Evolutionary conservation across 768 basidiomycete genomes (phyloP), one percentile per base, ranked within the genome.

Genomic region (Hygrophorus russula): DNA sequence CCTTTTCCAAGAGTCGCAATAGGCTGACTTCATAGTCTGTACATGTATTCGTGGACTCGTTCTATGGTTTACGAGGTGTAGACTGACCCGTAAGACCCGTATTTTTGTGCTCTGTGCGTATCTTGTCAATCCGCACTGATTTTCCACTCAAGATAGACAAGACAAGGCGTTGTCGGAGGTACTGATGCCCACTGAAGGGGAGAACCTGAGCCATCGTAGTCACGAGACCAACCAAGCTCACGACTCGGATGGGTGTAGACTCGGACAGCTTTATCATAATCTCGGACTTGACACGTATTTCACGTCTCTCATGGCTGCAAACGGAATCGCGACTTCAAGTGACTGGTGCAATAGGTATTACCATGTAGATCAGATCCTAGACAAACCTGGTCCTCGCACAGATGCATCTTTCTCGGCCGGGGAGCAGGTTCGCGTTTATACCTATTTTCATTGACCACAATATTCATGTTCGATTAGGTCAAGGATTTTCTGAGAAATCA

Each of bases 11-110:
- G 12, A 98, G 63, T 36, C 94, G 71, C 34, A 99, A 61, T 18
- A 97, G 70, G 55, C 86, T 92, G 38, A 94, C 78, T 67, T 99
- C 96, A 61, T 82, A 94, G 60, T 98, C 93, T 89, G 53, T 8
- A 20, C 35, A 29, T 31, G 24, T 33, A 37, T 15, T 13, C 28
- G 40, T 46, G n/a, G 41, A 46, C 27, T 15, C 7, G 33, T 41
- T 17, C 27, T 20, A 27, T 42, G 36, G 24, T 29, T 14, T 18
- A 39, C 8, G 27, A 33, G 18, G 4, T 31, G 7, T 36, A 41
- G 34, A 47, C n/a, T 32, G 45, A 90, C 89, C 90, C 74, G 80
- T 68, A n/a, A 99, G 64, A 59, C 96, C 96, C 18, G 94, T 93
- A 59, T 98, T 85, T 54, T 91, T 91, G 63, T 97, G 92, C 27